Evolutionary conservation across 139 green algal species (phyloP).

Genomic region (Chlorella vulgaris): DNA sequence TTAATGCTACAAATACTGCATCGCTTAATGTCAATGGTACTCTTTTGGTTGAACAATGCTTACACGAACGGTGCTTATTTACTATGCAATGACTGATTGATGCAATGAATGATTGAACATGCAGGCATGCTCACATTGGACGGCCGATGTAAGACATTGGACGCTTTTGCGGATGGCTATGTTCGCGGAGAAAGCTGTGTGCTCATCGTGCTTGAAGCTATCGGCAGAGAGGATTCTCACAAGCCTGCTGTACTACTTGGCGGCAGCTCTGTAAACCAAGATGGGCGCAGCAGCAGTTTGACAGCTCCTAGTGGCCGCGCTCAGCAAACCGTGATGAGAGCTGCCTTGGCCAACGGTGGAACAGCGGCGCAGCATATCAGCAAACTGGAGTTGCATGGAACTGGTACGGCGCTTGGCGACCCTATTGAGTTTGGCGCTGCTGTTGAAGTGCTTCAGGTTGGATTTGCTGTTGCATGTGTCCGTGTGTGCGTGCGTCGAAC

Average conservation of each 20-base stretch:
- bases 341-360: slow-evolving; percentile 1
- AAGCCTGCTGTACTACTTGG: background rate
- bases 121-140: slow-evolving; percentile 54
- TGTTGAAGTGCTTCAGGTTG: slow-evolving; percentile 29
- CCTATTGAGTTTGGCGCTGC: slow-evolving; percentile 83
- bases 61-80: background rate
- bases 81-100: too few species aligned
- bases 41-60: slow-evolving; percentile 9
- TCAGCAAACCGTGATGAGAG: slow-evolving; percentile 45
- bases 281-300: slow-evolving; percentile 58
- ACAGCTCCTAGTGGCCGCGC: slow-evolving; percentile 59
- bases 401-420: slow-evolving; percentile 80
- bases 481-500: too few species aligned
- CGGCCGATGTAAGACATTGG: slow-evolving; percentile 47
- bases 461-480: background rate
- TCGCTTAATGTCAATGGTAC: background rate
- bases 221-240: background rate
- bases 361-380: slow-evolving; percentile 15
- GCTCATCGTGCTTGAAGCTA: background rate
- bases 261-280: slow-evolving; percentile 57
- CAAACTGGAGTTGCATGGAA: slow-evolving; percentile 62
- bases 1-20: background rate
- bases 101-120: too few species aligned
- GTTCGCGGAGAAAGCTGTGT: slow-evolving; percentile 41
- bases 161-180: slow-evolving; percentile 49